phyloP scores from a whole-genome alignment of 169 alveolate genomes.

The Miamiensis avidus region DNA sequence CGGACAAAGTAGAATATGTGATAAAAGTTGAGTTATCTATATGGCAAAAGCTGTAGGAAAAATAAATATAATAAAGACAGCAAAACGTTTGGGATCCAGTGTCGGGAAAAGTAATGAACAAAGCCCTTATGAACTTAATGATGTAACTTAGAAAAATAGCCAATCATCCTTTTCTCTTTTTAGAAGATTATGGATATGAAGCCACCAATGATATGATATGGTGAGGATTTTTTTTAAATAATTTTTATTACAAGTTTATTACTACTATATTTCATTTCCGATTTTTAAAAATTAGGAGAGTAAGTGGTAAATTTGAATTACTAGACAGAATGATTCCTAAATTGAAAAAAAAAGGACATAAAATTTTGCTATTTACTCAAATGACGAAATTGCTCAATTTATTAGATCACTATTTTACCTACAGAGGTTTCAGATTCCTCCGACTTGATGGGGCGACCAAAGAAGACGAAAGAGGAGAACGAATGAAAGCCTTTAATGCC shows the following conservation, averaged over 20 bases:
- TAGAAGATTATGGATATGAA: conserved; percentile 61
- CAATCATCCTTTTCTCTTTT: conserved; percentile 93
- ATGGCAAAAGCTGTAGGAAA: conserved; percentile 84
- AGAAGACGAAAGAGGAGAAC: conserved; percentile 87
- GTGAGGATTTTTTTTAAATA: not conserved
- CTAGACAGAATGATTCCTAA: conserved; percentile 93
- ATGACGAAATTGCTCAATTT: conserved; percentile 94
- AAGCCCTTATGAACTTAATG: conserved; percentile 84
- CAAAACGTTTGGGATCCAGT: not conserved
- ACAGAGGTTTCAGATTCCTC: conserved; percentile 81
- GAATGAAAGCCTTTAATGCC: conserved; percentile 81
- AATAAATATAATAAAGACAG: not conserved
- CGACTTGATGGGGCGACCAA: conserved; percentile 96
- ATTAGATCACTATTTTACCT: conserved; percentile 85
- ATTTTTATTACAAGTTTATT: too few species aligned
- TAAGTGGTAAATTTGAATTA: conserved; percentile 94
- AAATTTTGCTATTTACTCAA: conserved; percentile 92
- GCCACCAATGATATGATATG: conserved; percentile 85
- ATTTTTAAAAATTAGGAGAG: conserved; percentile 48
- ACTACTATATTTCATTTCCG: not conserved
- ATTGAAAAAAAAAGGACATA: conserved; percentile 86
- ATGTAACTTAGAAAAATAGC: conserved; percentile 94
- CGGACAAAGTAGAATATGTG: conserved; percentile 91
- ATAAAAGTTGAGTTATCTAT: conserved; percentile 89
- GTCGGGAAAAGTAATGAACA: conserved; percentile 9